Evolutionary conservation across 202 grass and related monocot genomes (phyloP), one percentile per base, ranked within the genome.

Genomic region (Miscanthus sacchariflorus): DNA sequence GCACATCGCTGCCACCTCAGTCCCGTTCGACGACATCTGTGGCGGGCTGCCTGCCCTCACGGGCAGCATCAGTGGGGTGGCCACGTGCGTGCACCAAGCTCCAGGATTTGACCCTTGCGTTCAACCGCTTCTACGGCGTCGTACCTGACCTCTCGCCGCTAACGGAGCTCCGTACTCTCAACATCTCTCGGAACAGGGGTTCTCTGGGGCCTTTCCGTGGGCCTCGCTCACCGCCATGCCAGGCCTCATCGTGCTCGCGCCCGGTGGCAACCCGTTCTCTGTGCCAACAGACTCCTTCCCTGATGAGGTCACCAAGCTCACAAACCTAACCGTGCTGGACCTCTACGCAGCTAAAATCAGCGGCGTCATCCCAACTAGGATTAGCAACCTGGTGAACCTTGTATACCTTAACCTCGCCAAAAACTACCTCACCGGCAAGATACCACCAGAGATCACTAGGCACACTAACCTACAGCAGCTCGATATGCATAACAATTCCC

Each of bases 151-250:
- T 95, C 42, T 90, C 90, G 19, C 81, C 39, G 40, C 84, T 98
- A 2, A 56, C 24, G 9, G 63, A 42, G 19, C 91, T 98, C 30
- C 58, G 44, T 12, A 65, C 42, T 13, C 81, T 98, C 44, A 91
- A 95, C 89, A 58, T 98, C 30, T 88, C 93, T 13, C 9, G 58
- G 15, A 98, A 92, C 73, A 9, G 4, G 18, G 4, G 18, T 92
- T 98, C 85, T 28, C 86, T 3, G 91, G 95, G 0, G 28, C 12
- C 6, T 95, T 98, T 74, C 95, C 93, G 0, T 98, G 93, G 95
- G 6, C 30, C 4, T 82, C 95, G 28, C 91, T 98, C 4, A 28
- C 27, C 10, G 52, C 86, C 79, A 89, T 93, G 75, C 86, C 81
- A 2, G 90, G 24, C 19, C 85, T 98, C 77, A 9, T 8, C 38